These are phyloP conservation scores for Alternaria arborescens DNA, from an alignment of 2,329 filamentous ascomycete genomes.

Conservation along the genomic window DNA sequence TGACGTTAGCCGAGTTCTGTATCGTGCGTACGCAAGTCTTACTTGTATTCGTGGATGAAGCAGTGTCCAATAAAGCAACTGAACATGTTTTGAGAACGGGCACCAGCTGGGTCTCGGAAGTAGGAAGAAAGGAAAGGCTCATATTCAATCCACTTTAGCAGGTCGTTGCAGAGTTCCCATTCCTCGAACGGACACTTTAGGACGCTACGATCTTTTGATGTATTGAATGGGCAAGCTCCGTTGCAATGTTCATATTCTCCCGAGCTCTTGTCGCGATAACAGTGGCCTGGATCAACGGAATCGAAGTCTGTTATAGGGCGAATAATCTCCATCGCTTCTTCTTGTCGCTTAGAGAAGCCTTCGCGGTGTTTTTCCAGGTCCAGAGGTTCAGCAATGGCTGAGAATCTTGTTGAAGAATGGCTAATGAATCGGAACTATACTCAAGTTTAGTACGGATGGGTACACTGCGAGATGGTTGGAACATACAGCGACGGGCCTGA, in stretches of 20 bases:
- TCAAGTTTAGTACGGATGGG: not conserved
- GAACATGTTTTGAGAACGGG: not conserved
- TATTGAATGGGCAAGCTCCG: not conserved
- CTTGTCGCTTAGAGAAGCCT: not conserved
- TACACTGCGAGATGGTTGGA: not conserved
- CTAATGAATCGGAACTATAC: not conserved
- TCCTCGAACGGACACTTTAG: not conserved
- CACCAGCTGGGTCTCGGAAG: not conserved
- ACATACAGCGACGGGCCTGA: constrained; percentile 2
- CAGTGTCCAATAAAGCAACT: not conserved
- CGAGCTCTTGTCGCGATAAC: not conserved
- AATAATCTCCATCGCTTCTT: not conserved
- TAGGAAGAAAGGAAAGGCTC: not conserved
- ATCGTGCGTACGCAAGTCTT: not conserved
- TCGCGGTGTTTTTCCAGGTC: not conserved
- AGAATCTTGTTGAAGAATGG: not conserved
- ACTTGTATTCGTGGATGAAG: not conserved
- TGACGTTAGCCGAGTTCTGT: not conserved
- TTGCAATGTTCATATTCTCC: not conserved
- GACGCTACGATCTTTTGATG: rapidly evolving
- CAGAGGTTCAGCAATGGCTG: not conserved
- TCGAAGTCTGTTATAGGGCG: not conserved
- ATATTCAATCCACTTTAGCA: not conserved
- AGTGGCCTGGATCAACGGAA: not conserved
- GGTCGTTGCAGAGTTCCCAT: not conserved